Evolutionary conservation across 2,329 filamentous ascomycete genomes (phyloP), one percentile per base, ranked within the genome.

Genomic region (Ilyonectria sp.): DNA sequence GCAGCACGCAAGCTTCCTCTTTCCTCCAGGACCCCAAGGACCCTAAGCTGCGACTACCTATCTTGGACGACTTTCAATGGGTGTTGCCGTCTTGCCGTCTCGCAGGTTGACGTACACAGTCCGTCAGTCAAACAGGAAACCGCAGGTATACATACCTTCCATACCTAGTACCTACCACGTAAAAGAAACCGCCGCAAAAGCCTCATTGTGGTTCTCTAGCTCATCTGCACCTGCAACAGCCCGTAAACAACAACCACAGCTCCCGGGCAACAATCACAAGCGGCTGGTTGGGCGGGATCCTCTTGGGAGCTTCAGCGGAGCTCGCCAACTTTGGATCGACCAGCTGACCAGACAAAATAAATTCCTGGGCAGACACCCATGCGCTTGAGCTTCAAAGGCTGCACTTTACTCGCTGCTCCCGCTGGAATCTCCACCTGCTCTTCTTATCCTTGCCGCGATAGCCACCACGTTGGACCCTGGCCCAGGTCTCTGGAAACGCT

Each of bases 301-400:
- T 53, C 62, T 68, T 55, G 40, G 56, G 43, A 65, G 57, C 63
- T 60, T 40, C 29, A 7, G 72, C 62, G 63, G 68, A 73, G 71
- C 71, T 74, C 70, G 66, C 68, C 70, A 74, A 55, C 50, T 56
- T 62, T 60, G 61, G 58, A 60, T 64, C 68, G 66, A 65, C 71
- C 72, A 70, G 70, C 74, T 74, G 72, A 74, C 70, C 69, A 54
- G 44, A 47, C 67, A 74, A 73, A 74, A 70, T 46, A 61, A 60
- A 70, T 64, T 65, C 71, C 17, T 43, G 40, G 40, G 40, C n/a
- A 43, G 40, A 43, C 40, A 43, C 40, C 40, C 40, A 43, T 43
- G 40, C 67, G 69, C 67, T 53, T n/a, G 35, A 19, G 29, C 26
- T 60, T 17, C 62, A 53, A 59, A 56, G 62, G 57, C 62, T 60